phyloP scores from a whole-genome alignment of 345 rosid genomes.

The Cardiospermum halicacabum region DNA sequence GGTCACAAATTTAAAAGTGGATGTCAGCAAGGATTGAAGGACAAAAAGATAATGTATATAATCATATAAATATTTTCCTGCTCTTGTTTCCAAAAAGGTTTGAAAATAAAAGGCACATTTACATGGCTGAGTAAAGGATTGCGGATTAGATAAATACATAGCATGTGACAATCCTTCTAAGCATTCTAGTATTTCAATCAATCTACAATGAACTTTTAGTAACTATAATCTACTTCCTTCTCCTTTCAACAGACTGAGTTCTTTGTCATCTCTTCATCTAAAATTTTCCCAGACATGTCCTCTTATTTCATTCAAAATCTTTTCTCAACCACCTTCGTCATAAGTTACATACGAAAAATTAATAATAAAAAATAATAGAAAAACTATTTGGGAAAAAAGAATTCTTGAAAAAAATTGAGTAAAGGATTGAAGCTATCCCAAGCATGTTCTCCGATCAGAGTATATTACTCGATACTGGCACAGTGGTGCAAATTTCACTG shows the following conservation, averaged over 20 bases:
- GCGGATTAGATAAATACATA: conserved; percentile 10
- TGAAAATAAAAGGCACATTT: too few species aligned
- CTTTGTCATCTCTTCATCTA: background rate
- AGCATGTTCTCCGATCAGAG: background rate
- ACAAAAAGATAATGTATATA: too few species aligned
- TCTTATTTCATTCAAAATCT: too few species aligned
- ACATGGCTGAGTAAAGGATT: conserved; percentile 1
- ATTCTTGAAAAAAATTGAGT: background rate
- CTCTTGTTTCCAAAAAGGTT: too few species aligned
- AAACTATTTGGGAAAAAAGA: too few species aligned
- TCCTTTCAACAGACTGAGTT: conserved; percentile 1
- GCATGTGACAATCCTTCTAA: background rate
- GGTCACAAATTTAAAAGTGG: too few species aligned
- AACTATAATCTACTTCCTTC: background rate
- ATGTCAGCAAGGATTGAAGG: too few species aligned
- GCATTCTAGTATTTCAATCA: background rate
- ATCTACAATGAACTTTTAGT: conserved; percentile 5
- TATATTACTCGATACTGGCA: background rate
- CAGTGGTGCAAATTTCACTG: background rate
- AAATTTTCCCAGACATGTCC: background rate
- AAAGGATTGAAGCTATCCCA: background rate
- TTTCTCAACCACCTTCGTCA: background rate
- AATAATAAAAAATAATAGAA: background rate
- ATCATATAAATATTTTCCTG: too few species aligned
- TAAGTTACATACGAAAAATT: background rate